Percentiles rank a stretch among this genome's conserved stretches.
These are phyloP conservation scores for Leccinum pallidistipes DNA, from an alignment of 1,284 basidiomycete genomes.

Conservation along the genomic window DNA sequence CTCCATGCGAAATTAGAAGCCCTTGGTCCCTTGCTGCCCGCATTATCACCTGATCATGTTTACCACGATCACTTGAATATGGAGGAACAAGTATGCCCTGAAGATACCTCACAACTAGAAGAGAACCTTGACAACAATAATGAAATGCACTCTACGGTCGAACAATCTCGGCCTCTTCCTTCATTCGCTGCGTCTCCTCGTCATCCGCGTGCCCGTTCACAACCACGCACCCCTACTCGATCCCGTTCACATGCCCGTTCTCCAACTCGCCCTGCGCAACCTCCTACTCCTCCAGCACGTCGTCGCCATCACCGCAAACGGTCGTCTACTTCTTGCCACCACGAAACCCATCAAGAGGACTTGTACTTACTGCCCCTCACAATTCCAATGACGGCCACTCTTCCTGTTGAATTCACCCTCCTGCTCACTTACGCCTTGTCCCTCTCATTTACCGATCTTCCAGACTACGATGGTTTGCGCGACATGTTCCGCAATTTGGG, in stretches of 20 bases:
- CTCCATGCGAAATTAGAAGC: slow-evolving; percentile 66
- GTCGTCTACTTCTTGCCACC: slow-evolving; percentile 23
- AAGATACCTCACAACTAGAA: slow-evolving; percentile 13
- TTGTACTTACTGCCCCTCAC: slow-evolving; percentile 11
- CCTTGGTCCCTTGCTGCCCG: slow-evolving; percentile 20
- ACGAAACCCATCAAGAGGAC: slow-evolving; percentile 13
- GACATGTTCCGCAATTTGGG: slow-evolving; percentile 74
- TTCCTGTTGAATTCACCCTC: slow-evolving; percentile 87
- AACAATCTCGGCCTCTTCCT: slow-evolving; percentile 20
- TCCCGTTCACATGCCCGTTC: slow-evolving; percentile 14
- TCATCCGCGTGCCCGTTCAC: slow-evolving; percentile 20
- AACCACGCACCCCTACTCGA: slow-evolving; percentile 17
- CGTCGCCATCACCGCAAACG: slow-evolving; percentile 16
- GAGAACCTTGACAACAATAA: slow-evolving; percentile 14
- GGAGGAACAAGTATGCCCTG: not conserved
- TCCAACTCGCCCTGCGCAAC: slow-evolving; percentile 3
- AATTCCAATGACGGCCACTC: slow-evolving; percentile 72
- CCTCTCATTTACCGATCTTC: slow-evolving; percentile 87
- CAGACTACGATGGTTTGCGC: slow-evolving; percentile 87
- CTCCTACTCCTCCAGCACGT: slow-evolving; percentile 16
- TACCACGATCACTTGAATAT: slow-evolving; percentile 10
- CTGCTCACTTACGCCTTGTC: slow-evolving; percentile 85
- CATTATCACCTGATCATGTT: slow-evolving; percentile 21
- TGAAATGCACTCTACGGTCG: slow-evolving; percentile 11
- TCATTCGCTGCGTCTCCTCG: slow-evolving; percentile 12